These are phyloP conservation scores for Tylopilus subfusipes DNA, from an alignment of 768 basidiomycete species.

Conservation along the genomic window DNA sequence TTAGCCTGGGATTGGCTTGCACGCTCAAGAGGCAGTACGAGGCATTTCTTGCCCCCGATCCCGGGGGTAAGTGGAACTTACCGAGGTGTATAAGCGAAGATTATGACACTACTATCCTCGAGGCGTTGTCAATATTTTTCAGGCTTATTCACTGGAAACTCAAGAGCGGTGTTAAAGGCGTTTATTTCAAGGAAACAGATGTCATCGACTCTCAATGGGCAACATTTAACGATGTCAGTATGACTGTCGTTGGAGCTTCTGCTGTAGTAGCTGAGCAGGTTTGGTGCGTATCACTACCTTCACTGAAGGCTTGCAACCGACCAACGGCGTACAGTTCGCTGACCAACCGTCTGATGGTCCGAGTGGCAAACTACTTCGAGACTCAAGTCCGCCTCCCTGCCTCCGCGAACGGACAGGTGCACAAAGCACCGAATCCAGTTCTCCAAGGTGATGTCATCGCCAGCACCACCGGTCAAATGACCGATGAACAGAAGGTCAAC, in stretches of 20 bases:
- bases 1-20: constrained; percentile 88
- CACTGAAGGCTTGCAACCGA: not conserved
- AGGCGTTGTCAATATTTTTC: constrained; percentile 88
- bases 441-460: constrained; percentile 36
- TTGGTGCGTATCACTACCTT: constrained; percentile 54
- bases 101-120: constrained; percentile 86
- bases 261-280: constrained; percentile 91
- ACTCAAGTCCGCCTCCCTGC: constrained; percentile 81
- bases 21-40: constrained; percentile 95
- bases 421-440: constrained; percentile 30
- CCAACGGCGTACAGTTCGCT: constrained; percentile 56
- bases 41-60: constrained; percentile 84
- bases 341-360: constrained; percentile 88
- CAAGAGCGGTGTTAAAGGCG: constrained; percentile 86
- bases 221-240: constrained; percentile 88
- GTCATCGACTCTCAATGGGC: constrained; percentile 97
- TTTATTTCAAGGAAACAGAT: constrained; percentile 97
- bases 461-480: constrained; percentile 53
- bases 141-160: constrained; percentile 93
- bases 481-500: constrained; percentile 72
- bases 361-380: constrained; percentile 92
- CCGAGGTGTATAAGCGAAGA: constrained; percentile 86
- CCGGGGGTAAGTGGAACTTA: constrained; percentile 82
- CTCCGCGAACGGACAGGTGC: constrained; percentile 33
- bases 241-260: constrained; percentile 84